Conservation (phyloP, 495 filamentous ascomycete genomes). For the Xylaria sp. region DNA sequence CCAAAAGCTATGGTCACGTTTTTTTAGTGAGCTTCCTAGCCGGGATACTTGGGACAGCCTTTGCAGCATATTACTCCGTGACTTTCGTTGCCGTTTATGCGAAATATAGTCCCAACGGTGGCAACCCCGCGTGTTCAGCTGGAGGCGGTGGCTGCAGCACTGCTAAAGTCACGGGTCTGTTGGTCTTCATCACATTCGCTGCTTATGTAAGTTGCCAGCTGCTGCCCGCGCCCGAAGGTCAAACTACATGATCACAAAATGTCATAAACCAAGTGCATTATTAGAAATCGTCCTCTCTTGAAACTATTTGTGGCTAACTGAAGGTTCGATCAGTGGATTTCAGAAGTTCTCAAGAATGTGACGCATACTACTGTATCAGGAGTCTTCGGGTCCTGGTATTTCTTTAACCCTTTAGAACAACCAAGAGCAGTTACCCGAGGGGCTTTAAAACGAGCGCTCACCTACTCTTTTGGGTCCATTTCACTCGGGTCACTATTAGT, state of each 20-base stretch:
- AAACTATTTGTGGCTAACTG: neutral
- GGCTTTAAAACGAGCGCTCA: slow-evolving; percentile 76
- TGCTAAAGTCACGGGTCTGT: slow-evolving; percentile 80
- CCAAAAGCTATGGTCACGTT: slow-evolving; percentile 81
- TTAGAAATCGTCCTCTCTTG: neutral
- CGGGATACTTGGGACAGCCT: slow-evolving; percentile 73
- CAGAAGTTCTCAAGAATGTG: slow-evolving; percentile 89
- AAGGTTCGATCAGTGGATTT: slow-evolving; percentile 77
- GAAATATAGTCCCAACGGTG: slow-evolving; percentile 71
- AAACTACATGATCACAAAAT: neutral
- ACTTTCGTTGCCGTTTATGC: slow-evolving; percentile 75
- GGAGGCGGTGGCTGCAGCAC: slow-evolving; percentile 72
- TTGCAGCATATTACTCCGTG: slow-evolving; percentile 69
- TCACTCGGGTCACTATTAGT: slow-evolving; percentile 84
- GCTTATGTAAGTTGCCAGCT: slow-evolving; percentile 21
- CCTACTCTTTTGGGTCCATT: slow-evolving; percentile 92
- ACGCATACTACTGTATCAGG: slow-evolving; percentile 88
- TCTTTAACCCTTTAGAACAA: slow-evolving; percentile 67
- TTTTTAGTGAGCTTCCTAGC: slow-evolving; percentile 85
- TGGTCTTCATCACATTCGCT: slow-evolving; percentile 88
- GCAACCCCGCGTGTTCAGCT: slow-evolving; percentile 70
- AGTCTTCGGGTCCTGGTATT: slow-evolving; percentile 94
- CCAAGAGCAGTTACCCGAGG: slow-evolving; percentile 79
- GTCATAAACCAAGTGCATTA: neutral
- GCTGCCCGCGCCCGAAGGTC: neutral